phyloP scores from a whole-genome alignment of 2,329 filamentous ascomycete species.

The Reticulascus tulasneorum region DNA sequence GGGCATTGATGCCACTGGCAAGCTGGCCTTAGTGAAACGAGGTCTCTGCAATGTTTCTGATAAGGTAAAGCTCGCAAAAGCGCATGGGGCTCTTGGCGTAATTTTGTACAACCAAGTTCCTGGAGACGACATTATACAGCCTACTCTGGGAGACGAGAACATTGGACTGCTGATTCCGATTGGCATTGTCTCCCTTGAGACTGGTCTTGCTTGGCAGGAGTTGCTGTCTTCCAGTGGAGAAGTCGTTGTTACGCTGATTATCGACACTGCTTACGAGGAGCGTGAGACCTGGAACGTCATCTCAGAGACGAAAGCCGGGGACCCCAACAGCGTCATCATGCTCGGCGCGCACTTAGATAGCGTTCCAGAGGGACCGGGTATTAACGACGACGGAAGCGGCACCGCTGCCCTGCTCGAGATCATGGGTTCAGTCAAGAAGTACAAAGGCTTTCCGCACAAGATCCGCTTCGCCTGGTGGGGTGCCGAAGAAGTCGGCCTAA shows the following conservation, averaged over 20 bases:
- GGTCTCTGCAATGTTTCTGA: conserved; percentile 37
- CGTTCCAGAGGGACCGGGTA: conserved; percentile 33
- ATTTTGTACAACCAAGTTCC: conserved; percentile 60
- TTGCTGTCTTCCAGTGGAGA: conserved; percentile 28
- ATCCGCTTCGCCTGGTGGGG: conserved; percentile 41
- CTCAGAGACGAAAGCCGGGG: conserved; percentile 37
- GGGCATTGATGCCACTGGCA: conserved; percentile 38
- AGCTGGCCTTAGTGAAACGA: conserved; percentile 42
- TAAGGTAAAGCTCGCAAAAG: conserved; percentile 40
- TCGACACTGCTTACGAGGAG: conserved; percentile 32
- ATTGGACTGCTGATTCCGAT: conserved; percentile 30
- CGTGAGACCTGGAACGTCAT: conserved; percentile 37
- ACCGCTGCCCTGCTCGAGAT: conserved; percentile 34
- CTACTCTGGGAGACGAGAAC: conserved; percentile 48
- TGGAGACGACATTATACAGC: conserved; percentile 38
- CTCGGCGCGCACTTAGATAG: conserved; percentile 38
- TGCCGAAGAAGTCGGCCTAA: conserved; percentile 39
- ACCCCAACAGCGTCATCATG: conserved; percentile 37
- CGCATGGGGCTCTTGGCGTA: conserved; percentile 37
- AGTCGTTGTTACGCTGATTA: conserved; percentile 28
- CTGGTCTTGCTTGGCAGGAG: conserved; percentile 30
- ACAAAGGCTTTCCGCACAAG: conserved; percentile 36
- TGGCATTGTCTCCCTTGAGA: conserved; percentile 29
- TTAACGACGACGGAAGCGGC: conserved; percentile 39
- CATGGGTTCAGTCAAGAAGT: conserved; percentile 30